These are phyloP conservation scores for Leucocoprinus birnbaumii DNA, from an alignment of 768 basidiomycete species.

Conservation along the genomic window DNA sequence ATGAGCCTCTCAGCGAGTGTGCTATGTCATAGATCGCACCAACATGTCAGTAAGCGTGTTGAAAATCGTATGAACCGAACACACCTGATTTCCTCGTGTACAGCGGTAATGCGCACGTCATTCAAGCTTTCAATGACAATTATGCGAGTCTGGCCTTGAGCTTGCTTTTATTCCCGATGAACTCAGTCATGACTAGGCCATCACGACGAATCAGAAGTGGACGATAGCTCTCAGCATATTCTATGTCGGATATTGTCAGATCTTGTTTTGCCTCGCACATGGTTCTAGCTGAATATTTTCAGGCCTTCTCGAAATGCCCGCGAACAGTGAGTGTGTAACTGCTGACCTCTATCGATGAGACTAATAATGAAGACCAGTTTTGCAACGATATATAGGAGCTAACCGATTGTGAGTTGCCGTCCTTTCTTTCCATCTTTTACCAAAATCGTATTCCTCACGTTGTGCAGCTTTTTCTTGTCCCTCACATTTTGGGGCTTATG, in stretches of 20 bases:
- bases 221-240: constrained; percentile 56
- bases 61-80: not conserved
- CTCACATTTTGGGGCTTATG: constrained; percentile 50
- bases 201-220: constrained; percentile 53
- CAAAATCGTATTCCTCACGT: too few relatives aligned
- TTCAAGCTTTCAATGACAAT: constrained; percentile 49
- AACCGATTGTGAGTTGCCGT: constrained; percentile 44
- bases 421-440: not conserved
- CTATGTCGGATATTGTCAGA: constrained; percentile 57
- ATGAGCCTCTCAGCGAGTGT: not conserved
- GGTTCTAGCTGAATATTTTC: not conserved
- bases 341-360: too few relatives aligned
- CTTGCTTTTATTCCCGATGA: not conserved
- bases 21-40: constrained; percentile 41
- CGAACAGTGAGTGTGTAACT: constrained; percentile 49
- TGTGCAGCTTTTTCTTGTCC: constrained; percentile 51
- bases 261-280: not conserved
- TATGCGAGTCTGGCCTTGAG: constrained; percentile 32
- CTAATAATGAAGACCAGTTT: constrained; percentile 36
- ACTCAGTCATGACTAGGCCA: constrained; percentile 29
- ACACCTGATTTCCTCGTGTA: not conserved
- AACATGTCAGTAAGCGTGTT: constrained; percentile 47
- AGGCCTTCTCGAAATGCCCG: constrained; percentile 57
- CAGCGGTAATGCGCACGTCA: constrained; percentile 56
- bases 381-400: constrained; percentile 55